Evolutionary conservation across 2,329 filamentous ascomycete species (phyloP).

Genomic region (Ophiocordyceps unilateralis): DNA sequence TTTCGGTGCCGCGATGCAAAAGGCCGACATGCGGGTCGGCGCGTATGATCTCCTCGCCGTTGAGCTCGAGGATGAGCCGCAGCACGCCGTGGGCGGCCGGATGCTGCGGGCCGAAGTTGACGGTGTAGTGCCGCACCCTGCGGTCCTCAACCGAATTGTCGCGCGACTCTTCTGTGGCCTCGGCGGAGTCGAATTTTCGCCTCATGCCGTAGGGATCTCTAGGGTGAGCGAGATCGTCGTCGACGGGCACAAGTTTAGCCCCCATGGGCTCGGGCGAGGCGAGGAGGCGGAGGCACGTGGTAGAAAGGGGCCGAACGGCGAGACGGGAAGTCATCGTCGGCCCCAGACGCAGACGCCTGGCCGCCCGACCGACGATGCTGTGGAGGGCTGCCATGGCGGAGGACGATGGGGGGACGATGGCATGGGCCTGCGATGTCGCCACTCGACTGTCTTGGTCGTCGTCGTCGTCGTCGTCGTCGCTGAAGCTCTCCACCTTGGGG

Average conservation of each 20-base stretch:
- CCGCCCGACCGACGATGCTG: conserved; percentile 54
- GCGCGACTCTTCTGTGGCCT: conserved; percentile 25
- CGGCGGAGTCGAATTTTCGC: conserved; percentile 17
- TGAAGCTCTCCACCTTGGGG: conserved; percentile 2
- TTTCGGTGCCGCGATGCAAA: conserved; percentile 93
- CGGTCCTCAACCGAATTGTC: conserved; percentile 39
- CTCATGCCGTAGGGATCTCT: conserved; percentile 30
- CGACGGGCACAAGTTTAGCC: conserved; percentile 48
- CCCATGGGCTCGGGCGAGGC: conserved; percentile 33
- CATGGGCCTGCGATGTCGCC: conserved; percentile 6
- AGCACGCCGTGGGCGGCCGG: conserved; percentile 96
- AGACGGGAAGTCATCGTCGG: conserved; percentile 16
- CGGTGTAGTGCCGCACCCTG: conserved; percentile 96
- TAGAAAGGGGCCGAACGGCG: conserved; percentile 45
- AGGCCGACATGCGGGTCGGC: conserved; percentile 93
- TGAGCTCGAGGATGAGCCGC: conserved; percentile 91
- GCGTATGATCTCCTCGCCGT: conserved; percentile 92
- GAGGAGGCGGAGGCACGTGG: conserved; percentile 43
- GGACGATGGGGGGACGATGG: conserved; percentile 19
- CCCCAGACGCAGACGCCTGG: conserved; percentile 47
- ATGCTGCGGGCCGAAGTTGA: conserved; percentile 98
- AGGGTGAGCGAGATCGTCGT: conserved; percentile 43
- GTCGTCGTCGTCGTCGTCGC: not conserved
- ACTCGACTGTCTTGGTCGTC: not conserved
- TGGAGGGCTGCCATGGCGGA: conserved; percentile 42